A percentile compares a stretch with the other conserved stretches of the same genome.
Evolutionary conservation across 495 filamentous ascomycete genomes (phyloP).

Genomic region (Trichoderma reesei): DNA sequence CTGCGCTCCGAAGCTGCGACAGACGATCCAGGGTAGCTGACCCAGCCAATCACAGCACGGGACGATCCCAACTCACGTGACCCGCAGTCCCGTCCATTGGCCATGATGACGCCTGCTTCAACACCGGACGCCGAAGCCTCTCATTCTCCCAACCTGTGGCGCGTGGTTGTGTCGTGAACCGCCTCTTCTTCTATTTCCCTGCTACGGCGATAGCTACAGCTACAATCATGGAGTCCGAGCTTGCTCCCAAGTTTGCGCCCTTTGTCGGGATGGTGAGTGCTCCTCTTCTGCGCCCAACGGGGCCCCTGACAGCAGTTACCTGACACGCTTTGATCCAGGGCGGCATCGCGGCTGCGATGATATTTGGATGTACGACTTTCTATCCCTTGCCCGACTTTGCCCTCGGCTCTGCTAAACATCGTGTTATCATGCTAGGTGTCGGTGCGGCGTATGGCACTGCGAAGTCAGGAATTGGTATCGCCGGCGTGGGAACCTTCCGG

Average conservation of each 20-base stretch:
- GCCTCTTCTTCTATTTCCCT: neutral
- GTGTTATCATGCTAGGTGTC: conserved; percentile 46
- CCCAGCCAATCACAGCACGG: neutral
- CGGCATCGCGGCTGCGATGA: conserved; percentile 87
- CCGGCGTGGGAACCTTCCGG: conserved; percentile 85
- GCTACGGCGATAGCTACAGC: neutral
- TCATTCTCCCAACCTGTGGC: neutral
- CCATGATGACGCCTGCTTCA: conserved; percentile 10
- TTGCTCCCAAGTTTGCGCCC: conserved; percentile 83
- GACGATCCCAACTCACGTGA: neutral
- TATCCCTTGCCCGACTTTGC: conserved; percentile 15
- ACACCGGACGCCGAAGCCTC: neutral
- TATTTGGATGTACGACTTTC: conserved; percentile 72
- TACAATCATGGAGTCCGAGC: conserved; percentile 58
- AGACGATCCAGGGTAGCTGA: neutral
- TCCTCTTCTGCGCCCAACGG: conserved; percentile 22
- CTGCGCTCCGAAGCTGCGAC: neutral
- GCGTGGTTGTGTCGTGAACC: neutral
- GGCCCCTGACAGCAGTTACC: conserved; percentile 28
- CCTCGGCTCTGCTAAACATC: conserved; percentile 14
- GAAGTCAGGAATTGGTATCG: conserved; percentile 93
- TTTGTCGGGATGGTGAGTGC: conserved; percentile 91
- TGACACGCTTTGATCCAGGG: conserved; percentile 39
- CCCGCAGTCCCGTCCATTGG: neutral
- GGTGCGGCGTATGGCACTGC: conserved; percentile 97